These are phyloP conservation scores for Amanita rubescens DNA, from an alignment of 768 basidiomycete species.

Conservation along the genomic window DNA sequence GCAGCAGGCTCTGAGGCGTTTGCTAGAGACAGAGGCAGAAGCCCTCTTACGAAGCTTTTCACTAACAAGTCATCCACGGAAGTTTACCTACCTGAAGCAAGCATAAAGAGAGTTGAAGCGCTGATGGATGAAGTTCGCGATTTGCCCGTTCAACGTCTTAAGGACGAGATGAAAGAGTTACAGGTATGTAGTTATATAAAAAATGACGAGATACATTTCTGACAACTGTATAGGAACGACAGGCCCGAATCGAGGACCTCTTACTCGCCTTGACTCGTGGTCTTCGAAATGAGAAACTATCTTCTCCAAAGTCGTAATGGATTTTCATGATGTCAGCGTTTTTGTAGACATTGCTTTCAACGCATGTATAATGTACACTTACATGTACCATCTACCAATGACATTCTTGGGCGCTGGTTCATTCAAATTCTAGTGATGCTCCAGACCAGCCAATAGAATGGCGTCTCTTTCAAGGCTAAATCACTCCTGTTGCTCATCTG, in stretches of 20 bases:
- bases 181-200: conserved; percentile 42
- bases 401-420: not conserved
- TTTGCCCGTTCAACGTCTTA: conserved; percentile 58
- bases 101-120: conserved; percentile 48
- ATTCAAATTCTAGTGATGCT: conserved; percentile 12
- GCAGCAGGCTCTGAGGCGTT: not conserved
- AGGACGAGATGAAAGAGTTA: conserved; percentile 78
- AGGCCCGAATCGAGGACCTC: conserved; percentile 71
- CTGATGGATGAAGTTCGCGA: conserved; percentile 57
- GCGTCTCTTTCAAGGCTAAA: not conserved
- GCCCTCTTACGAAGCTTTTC: conserved; percentile 10
- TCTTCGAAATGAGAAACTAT: conserved; percentile 41
- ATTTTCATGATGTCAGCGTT: not conserved
- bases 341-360: not conserved
- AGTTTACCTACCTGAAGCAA: conserved; percentile 28
- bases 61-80: conserved; percentile 11
- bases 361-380: not conserved
- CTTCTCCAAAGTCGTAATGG: not conserved
- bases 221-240: conserved; percentile 44
- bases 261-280: conserved; percentile 61
- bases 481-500: not conserved
- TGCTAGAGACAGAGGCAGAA: not conserved
- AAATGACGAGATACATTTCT: conserved; percentile 1
- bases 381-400: not conserved
- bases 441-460: conserved; percentile 11